These are phyloP conservation scores for Cutaneotrichosporon dermatis DNA, from an alignment of 1,284 basidiomycete species.

Conservation along the genomic window DNA sequence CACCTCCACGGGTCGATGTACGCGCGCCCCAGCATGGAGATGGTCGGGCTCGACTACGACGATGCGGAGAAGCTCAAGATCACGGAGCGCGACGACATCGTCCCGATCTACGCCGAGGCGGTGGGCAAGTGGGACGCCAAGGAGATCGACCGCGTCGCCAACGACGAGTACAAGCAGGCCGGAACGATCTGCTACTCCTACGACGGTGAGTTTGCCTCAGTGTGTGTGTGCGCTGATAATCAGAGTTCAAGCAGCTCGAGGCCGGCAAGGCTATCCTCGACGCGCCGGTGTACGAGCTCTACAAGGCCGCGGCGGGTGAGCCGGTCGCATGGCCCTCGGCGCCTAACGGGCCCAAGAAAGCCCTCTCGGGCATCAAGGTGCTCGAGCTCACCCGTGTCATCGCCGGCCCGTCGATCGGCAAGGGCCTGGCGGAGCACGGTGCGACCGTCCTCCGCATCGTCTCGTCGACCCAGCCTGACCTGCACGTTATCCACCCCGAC, in stretches of 20 bases:
- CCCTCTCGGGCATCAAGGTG: constrained; percentile 15
- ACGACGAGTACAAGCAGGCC: constrained; percentile 12
- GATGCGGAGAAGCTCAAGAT: not conserved
- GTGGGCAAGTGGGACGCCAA: constrained; percentile 7
- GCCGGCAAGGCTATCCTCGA: constrained; percentile 10
- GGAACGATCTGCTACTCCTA: constrained; percentile 11
- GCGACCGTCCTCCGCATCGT: constrained; percentile 14
- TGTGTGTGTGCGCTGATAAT: not conserved
- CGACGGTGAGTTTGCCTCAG: constrained; percentile 1
- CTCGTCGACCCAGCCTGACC: constrained; percentile 5
- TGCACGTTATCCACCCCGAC: constrained; percentile 5
- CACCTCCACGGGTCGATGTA: constrained; percentile 10
- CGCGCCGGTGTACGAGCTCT: constrained; percentile 15
- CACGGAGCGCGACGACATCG: not conserved
- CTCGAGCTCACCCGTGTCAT: constrained; percentile 18
- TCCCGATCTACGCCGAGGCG: constrained; percentile 6
- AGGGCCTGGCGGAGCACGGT: constrained; percentile 16
- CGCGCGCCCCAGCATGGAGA: constrained; percentile 1
- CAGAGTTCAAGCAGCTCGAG: constrained; percentile 11
- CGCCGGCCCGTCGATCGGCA: constrained; percentile 8
- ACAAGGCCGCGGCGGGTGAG: not conserved
- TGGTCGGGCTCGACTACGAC: constrained; percentile 3
- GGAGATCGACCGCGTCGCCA: constrained; percentile 12
- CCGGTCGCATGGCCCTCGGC: constrained; percentile 6
- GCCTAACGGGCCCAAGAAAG: not conserved